Conservation (phyloP, 352 stramenopile genomes). For the Phytophthora lateralis region DNA sequence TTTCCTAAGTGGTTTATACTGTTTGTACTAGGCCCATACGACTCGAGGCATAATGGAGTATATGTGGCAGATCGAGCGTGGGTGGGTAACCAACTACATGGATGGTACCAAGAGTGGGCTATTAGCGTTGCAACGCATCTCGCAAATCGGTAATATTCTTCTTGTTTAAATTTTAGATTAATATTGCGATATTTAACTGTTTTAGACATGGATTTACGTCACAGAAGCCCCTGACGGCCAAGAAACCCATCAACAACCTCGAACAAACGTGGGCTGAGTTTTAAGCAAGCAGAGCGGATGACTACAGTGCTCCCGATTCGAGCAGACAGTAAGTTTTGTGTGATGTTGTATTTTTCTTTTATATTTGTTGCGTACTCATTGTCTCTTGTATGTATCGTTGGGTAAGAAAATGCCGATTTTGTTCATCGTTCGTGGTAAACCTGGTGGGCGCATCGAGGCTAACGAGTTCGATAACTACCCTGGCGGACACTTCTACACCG, state of each 20-base stretch:
- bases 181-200: background rate
- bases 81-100: background rate
- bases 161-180: background rate
- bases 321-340: conserved; percentile 2
- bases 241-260: background rate
- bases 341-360: background rate
- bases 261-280: background rate
- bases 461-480: too few relatives aligned
- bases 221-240: background rate
- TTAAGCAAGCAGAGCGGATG: background rate
- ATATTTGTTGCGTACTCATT: too few relatives aligned
- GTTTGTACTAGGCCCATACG: conserved; percentile 1
- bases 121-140: background rate
- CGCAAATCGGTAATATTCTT: conserved; percentile 4
- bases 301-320: conserved; percentile 1
- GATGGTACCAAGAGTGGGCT: background rate
- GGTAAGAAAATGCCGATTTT: too few relatives aligned
- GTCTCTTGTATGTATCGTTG: too few relatives aligned
- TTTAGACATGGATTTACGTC: conserved; percentile 3
- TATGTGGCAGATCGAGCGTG: background rate
- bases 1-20: background rate
- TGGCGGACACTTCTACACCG: too few relatives aligned
- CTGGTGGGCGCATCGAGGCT: too few relatives aligned
- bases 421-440: too few relatives aligned
- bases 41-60: conserved; percentile 1